Conservation (phyloP, 768 basidiomycete species). For the Phaeotremella skinneri region DNA sequence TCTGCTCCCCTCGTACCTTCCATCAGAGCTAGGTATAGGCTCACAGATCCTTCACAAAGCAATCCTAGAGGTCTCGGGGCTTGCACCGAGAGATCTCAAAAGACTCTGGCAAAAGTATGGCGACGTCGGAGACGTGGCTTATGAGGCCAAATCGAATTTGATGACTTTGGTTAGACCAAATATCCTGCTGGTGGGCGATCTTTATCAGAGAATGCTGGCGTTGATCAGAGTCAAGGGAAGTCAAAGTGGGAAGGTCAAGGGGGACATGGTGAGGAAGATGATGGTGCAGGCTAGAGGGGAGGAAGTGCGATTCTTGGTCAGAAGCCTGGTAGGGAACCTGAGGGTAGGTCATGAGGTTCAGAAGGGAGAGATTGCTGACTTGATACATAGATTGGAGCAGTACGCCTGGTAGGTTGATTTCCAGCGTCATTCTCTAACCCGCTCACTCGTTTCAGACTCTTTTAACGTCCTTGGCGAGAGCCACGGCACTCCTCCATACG, state of each 20-base stretch:
- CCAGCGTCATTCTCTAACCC: background rate
- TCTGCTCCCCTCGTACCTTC: conserved; percentile 69
- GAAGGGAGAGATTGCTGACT: conserved; percentile 48
- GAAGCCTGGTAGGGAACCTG: conserved; percentile 44
- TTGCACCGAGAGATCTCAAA: conserved; percentile 40
- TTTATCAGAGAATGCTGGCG: conserved; percentile 67
- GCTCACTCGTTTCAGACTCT: conserved; percentile 56
- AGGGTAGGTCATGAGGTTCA: conserved; percentile 19
- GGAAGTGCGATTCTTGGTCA: conserved; percentile 77
- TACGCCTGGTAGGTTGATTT: conserved; percentile 57
- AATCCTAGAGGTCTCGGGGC: conserved; percentile 45
- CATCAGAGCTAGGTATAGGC: conserved; percentile 57
- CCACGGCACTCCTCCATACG: conserved; percentile 60
- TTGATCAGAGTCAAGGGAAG: conserved; percentile 69
- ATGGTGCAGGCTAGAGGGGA: conserved; percentile 83
- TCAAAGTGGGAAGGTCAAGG: conserved; percentile 73
- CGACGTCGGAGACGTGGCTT: conserved; percentile 86
- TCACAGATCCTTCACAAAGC: conserved; percentile 56
- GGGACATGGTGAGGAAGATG: conserved; percentile 72
- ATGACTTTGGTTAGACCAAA: conserved; percentile 46
- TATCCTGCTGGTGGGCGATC: conserved; percentile 56
- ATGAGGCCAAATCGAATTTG: conserved; percentile 62
- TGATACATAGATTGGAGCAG: conserved; percentile 66
- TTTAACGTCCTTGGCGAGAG: conserved; percentile 73
- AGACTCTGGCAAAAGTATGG: conserved; percentile 65